Base-by-base conservation (phyloP, 306 rosid species). In the Castanea mollissima region DNA sequence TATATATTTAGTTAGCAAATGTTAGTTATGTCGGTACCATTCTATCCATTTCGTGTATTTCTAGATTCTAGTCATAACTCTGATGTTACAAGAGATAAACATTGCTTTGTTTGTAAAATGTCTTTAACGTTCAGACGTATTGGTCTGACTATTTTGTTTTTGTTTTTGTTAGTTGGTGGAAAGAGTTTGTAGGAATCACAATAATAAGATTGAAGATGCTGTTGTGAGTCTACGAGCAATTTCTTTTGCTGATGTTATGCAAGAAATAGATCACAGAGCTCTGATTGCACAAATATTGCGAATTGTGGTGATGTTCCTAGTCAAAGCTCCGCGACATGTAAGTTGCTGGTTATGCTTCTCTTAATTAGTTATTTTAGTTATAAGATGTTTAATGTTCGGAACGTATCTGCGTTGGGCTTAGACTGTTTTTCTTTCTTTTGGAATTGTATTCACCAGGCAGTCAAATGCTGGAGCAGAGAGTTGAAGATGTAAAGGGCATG, bases 161-260 rank as follows among this genome's bases (percentile, higher is more conserved):
- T 31, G 27, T 73, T 69, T 60, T 7, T 34, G 49, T 80, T 84
- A 84, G 82, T 52, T 64, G 29, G 77, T 80, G 60, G 77, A 77
- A 84, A 77, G 63, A 23, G 57, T 80, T 72, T 27, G 78, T 59
- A 84, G 77, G 58, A 73, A 74, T 81, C 67, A 81, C 55, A 44
- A 74, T 13, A 25, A 79, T 51, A 60, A 69, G 74, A 44, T 80
- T 74, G 82, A 84, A 77, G 85, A 77, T 77, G 80, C 80, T 23
- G 69, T 78, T 15, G 68, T 60, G 65, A 74, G 76, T 79, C 84
- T 84, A 23, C 70, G 72, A 38, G 44, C 69, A 54, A 70, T 79
- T 69, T 78, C 72, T 25, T 69, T 72, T 20, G 60, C 38, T 27
- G 78, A 60, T 72, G 69, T 34, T 77, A 64, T 44, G 79, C 71